Evolutionary conservation across 2,329 filamentous ascomycete species (phyloP), one percentile per base, ranked within the genome.

Genomic region (Emergomyces orientalis): DNA sequence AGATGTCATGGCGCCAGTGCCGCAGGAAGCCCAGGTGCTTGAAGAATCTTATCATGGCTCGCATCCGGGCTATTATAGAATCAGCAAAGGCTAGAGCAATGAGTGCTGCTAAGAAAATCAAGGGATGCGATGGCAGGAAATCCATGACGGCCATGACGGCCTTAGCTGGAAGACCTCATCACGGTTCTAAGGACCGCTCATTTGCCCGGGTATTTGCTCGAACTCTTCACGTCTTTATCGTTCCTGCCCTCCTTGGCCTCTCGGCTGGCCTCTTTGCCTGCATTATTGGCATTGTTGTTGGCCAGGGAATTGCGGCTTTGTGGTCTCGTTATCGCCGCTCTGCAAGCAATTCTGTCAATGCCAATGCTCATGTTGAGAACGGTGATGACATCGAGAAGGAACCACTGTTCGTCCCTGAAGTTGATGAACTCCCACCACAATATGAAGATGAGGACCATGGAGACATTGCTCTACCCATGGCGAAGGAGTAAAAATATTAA

Each of bases 231-330:
- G 76, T 78, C 65, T 75, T 80, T 39, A 66, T 80, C 56, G 70
- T 81, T 57, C 79, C 78, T 3, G 76, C 77, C 37, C 66, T 78
- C n/a, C 67, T 80, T 6, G 79, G 79, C 51, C 71, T 80, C 39
- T 69, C 78, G 32, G 77, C 78, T 34, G 78, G 78, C 63, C 67
- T 81, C 61, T 71, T 75, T 52, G 78, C 78, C 34, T 78, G 75
- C 64, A 76, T 75, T 11, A 41, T 81, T 52, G 79, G 78, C 56
- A 78, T 80, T 76, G 68, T 81, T n/a, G 71, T 80, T 54, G 78
- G 78, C 37, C 78, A 80, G 68, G 67, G 73, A 37, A 72, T 79
- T 51, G 72, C 78, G 37, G 79, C 77, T 68, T 58, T 80, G 55
- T 80, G 79, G 77, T 71, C 74, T 59, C 74, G 74, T 63, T 75